Evolutionary conservation across 108 stramenopile species (phyloP).

Genomic region (Hondaea fermentalgiana): DNA sequence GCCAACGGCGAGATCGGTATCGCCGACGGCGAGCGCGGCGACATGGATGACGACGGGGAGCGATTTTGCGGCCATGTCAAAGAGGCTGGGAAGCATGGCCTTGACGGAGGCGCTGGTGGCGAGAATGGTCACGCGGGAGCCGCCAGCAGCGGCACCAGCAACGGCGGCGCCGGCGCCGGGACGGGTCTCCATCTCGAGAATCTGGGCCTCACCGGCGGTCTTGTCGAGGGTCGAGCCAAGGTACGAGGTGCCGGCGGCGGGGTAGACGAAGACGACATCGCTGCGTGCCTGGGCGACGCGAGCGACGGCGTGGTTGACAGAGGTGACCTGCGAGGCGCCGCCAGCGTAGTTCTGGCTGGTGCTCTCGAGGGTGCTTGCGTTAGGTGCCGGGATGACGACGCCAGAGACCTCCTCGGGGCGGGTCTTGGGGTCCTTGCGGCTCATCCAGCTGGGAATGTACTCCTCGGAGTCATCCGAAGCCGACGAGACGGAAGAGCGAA

Average conservation of each 20-base stretch:
- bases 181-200: background rate
- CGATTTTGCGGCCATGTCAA: background rate
- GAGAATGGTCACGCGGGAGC: background rate
- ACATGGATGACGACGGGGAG: conserved; percentile 1
- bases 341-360: background rate
- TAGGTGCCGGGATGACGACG: background rate
- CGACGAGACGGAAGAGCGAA: background rate
- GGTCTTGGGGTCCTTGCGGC: conserved; percentile 3
- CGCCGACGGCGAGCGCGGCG: background rate
- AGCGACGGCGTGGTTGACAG: background rate
- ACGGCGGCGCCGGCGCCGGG: background rate
- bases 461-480: background rate
- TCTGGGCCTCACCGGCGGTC: background rate
- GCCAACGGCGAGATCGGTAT: background rate
- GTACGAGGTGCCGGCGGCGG: background rate
- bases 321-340: background rate
- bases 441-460: conserved; percentile 13
- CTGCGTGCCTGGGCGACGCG: background rate
- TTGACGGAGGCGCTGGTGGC: background rate
- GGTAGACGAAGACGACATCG: background rate
- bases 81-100: background rate
- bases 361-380: background rate
- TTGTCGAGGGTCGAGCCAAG: background rate
- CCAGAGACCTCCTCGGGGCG: background rate
- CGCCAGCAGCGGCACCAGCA: background rate